These are phyloP conservation scores for Fusarium sublunatum DNA, from an alignment of 2,329 filamentous ascomycete species.

Conservation along the genomic window DNA sequence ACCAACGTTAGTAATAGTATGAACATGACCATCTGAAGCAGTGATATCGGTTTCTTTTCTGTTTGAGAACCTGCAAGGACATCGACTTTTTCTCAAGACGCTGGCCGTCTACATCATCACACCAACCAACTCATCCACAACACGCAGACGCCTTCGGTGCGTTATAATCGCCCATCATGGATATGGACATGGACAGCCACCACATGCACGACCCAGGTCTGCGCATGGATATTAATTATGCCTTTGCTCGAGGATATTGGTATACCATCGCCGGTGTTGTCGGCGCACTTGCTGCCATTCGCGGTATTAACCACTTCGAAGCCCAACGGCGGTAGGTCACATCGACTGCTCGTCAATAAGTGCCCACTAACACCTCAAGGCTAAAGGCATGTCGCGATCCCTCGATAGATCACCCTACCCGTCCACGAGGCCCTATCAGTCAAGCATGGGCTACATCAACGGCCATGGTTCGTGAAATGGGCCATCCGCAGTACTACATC, in stretches of 20 bases:
- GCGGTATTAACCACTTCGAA: slow-evolving; percentile 58
- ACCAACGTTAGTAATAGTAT: neutral
- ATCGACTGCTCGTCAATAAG: rapidly evolving
- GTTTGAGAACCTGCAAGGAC: neutral
- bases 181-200: slow-evolving; percentile 47
- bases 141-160: neutral
- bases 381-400: slow-evolving; percentile 58
- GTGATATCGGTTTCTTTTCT: neutral
- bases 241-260: slow-evolving; percentile 68
- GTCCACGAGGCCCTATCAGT: slow-evolving; percentile 58
- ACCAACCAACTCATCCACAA: neutral
- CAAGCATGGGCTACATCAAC: slow-evolving; percentile 70
- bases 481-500: slow-evolving; percentile 66
- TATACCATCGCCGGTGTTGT: slow-evolving; percentile 66
- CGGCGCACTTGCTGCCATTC: slow-evolving; percentile 55
- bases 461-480: slow-evolving; percentile 66
- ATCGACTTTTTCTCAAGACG: slow-evolving; percentile 1
- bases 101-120: slow-evolving; percentile 7
- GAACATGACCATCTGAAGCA: slow-evolving; percentile 10
- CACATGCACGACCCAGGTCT: slow-evolving; percentile 48
- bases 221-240: slow-evolving; percentile 59
- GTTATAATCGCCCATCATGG: slow-evolving; percentile 46
- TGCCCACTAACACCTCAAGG: slow-evolving; percentile 47
- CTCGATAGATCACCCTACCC: slow-evolving; percentile 63
- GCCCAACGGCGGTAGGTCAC: slow-evolving; percentile 54